Base-by-base conservation (phyloP, 441 rosid genomes). In the Croton setiger region DNA sequence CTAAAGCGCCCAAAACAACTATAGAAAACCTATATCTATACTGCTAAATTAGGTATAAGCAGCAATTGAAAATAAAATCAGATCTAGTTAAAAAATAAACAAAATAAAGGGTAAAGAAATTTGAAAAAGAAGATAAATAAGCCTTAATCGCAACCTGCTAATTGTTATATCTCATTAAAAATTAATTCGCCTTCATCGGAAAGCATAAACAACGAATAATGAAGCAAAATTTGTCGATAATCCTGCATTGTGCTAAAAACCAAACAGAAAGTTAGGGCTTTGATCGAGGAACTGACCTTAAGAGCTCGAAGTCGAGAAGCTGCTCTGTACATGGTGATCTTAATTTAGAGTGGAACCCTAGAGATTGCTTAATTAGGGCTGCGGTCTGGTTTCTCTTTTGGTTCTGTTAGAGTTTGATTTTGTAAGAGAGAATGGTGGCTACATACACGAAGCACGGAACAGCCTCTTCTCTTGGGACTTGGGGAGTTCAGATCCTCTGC, bases 281-380 rank as follows among this genome's bases (percentile, higher is more conserved):
- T 27, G 31, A 27, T 27, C n/a, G 21, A 31, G 59, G 51, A 63
- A 80, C 85, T 55, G 66, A 87, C 92, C 91, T 87, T 84, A 58
- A 84, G 76, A 77, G 82, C 76, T 72, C 87, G 72, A 48, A 84
- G 78, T 52, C 87, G 82, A 12, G 92, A 86, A 61, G 79, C 83
- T 9, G 86, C 83, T 82, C 92, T 81, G 54, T 84, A 79, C 96
- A 89, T 89, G 44, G 64, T 71, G 20, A 18, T 15, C 20, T 21
- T 31, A 64, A 4, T 49, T 47, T 13, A 65, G 12, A 3, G 18
- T 0, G 44, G 60, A 74, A 74, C 63, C 75, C 78, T 61, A 63
- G 61, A 35, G 21, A 27, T 64, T 21, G 41, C 27, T 33, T 37
- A 3, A 27, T 56, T 35, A 23, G 48, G 60, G 52, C 45, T 48